Conservation (phyloP, 2,329 filamentous ascomycete genomes). For the Curvularia sp. region DNA sequence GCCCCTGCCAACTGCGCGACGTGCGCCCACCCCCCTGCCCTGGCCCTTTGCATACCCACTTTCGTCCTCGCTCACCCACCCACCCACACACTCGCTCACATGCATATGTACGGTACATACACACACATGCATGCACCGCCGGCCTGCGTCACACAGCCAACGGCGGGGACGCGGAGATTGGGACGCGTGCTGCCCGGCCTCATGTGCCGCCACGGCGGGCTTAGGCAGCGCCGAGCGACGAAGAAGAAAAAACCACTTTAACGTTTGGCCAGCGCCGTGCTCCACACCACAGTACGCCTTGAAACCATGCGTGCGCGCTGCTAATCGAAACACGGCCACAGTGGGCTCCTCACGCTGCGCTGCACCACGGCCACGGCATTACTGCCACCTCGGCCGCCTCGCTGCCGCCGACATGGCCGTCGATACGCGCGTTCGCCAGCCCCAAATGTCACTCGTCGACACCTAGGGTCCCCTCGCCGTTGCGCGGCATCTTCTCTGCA, state of each 20-base stretch:
- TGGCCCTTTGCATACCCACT: too few species aligned
- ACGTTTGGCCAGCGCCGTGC: slow-evolving; percentile 25
- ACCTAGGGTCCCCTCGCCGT: background rate
- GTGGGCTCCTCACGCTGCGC: background rate
- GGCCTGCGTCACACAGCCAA: slow-evolving; percentile 39
- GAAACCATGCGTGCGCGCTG: slow-evolving; percentile 39
- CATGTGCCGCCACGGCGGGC: slow-evolving; percentile 5
- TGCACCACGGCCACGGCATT: slow-evolving; percentile 13
- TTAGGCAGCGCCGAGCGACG: slow-evolving; percentile 33
- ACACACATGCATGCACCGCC: slow-evolving; percentile 25
- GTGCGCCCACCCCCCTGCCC: background rate
- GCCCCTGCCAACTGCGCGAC: slow-evolving; percentile 23
- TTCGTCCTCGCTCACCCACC: too few species aligned
- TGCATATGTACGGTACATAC: background rate
- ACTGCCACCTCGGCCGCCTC: slow-evolving; percentile 15
- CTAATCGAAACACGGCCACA: slow-evolving; percentile 20
- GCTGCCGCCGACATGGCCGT: slow-evolving; percentile 11
- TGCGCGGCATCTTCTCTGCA: background rate
- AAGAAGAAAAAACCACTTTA: slow-evolving; percentile 26
- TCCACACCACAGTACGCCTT: slow-evolving; percentile 32
- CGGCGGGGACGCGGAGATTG: slow-evolving; percentile 45
- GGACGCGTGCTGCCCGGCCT: slow-evolving; percentile 22
- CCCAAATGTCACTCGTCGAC: slow-evolving; percentile 10
- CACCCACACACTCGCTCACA: background rate
- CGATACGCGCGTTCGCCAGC: slow-evolving; percentile 31